These are phyloP conservation scores for Micractinium sp. DNA, from an alignment of 139 green algal species.

Conservation along the genomic window DNA sequence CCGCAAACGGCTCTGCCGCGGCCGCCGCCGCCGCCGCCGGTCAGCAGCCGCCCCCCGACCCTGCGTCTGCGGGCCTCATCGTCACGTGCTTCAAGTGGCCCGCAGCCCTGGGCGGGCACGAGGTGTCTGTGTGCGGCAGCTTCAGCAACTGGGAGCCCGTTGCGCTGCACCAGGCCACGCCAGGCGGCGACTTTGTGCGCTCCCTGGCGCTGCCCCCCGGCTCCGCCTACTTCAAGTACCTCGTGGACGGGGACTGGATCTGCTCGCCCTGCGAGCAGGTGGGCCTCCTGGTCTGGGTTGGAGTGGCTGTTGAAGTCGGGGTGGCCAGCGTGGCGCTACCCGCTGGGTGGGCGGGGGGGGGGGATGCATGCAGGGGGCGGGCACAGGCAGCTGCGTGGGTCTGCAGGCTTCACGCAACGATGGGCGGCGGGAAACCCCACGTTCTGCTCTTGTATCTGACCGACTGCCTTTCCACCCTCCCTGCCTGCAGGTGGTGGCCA, in stretches of 20 bases:
- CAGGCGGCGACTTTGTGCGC: constrained; percentile 51
- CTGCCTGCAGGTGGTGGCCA: neutral
- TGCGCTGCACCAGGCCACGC: constrained; percentile 23
- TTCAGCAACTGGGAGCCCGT: constrained; percentile 54
- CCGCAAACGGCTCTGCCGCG: too few species aligned
- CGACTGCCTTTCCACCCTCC: too few species aligned
- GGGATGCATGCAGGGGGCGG: too few species aligned
- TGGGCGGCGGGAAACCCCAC: too few species aligned
- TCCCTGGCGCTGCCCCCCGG: constrained; percentile 39
- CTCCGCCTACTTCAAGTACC: constrained; percentile 62
- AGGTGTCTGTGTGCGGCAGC: constrained; percentile 47
- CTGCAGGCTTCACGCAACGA: too few species aligned
- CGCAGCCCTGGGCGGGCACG: constrained; percentile 14
- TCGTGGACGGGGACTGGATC: constrained; percentile 66
- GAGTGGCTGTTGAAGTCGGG: too few species aligned
- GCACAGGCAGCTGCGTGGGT: too few species aligned
- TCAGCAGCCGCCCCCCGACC: neutral
- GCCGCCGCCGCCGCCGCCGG: too few species aligned
- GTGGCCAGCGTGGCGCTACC: too few species aligned
- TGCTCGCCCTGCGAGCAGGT: constrained; percentile 52
- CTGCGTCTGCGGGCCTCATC: neutral
- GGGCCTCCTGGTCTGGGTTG: too few species aligned
- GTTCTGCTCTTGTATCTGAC: too few species aligned
- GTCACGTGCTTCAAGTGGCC: neutral
- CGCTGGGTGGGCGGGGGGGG: too few species aligned